Base-by-base conservation (phyloP, 345 rosid species). In the Eutrema japonicum region DNA sequence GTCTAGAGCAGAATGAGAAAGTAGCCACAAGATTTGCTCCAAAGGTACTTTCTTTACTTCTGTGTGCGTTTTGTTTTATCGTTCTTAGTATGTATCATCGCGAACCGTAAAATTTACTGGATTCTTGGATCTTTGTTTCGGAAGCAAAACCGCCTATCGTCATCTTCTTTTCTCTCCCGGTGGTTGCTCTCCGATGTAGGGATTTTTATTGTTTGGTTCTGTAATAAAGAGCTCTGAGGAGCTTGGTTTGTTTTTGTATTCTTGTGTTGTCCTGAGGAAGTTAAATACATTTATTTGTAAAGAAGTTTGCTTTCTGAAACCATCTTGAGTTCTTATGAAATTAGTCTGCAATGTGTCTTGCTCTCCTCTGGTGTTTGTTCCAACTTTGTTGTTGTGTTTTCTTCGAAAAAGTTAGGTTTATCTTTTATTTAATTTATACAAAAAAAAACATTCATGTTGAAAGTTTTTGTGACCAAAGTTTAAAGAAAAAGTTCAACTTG, bases 1-100 rank as follows among this genome's bases (percentile, higher is more conserved):
- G 71, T 79, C 82, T 33, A 64, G 82, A 73, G 82, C 82, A 4
- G 82, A 79, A 55, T 79, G 70, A 77, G 70, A 48, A 64, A 27
- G 29, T 53, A 11, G 27, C 5, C 48, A 49, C 67, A 22, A 32
- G 72, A 43, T 42, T 70, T 9, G 13, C 10, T 42, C 10, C 38
- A 30, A 57, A 50, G 69, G 64, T 57, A 57, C 22, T 14, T 50
- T 35, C 18, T 33, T 64, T 70, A 45, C 73, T 71, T 64, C 56
- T 64, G 73, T 77, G 72, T 71, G 63, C 51, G 45, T 43, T 68
- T 53, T 72, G 47, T 68, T 48, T 53, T 61, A 43, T 35, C 8
- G 27, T 77, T 12, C 16, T 48, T 77, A 70, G 68, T 77, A 70
- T 71, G 61, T 77, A 49, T 47, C 61, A 65, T 56, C 10, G 47